A percentile compares a stretch with the other conserved stretches of the same genome.
These are phyloP conservation scores for Hygrophoropsis aurantiaca DNA, from an alignment of 768 basidiomycete genomes.

Conservation along the genomic window DNA sequence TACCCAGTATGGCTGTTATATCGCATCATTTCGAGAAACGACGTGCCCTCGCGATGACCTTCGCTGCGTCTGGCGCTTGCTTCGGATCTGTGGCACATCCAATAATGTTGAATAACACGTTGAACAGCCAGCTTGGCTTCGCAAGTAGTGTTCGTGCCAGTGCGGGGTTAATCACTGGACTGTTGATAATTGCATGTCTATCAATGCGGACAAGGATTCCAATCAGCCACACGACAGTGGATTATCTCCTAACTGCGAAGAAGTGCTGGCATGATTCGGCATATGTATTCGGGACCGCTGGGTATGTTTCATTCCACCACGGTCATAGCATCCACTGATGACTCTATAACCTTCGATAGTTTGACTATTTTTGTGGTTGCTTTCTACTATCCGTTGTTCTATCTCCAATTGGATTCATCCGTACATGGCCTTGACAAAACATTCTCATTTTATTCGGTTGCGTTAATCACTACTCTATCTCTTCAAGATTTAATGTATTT, in stretches of 20 bases:
- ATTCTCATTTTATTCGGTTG: constrained; percentile 62
- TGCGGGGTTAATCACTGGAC: constrained; percentile 37
- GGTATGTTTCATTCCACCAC: constrained; percentile 12
- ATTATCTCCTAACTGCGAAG: constrained; percentile 20
- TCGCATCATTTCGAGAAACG: constrained; percentile 53
- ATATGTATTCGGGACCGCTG: constrained; percentile 27
- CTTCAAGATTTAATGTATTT: neutral
- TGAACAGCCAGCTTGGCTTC: constrained; percentile 46
- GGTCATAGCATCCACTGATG: neutral
- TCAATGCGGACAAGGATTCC: constrained; percentile 40
- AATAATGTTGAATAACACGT: constrained; percentile 56
- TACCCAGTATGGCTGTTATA: constrained; percentile 47
- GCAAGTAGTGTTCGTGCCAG: constrained; percentile 41
- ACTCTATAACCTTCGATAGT: constrained; percentile 7
- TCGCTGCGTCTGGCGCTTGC: constrained; percentile 56
- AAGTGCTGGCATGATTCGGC: constrained; percentile 24
- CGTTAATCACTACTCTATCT: constrained; percentile 9
- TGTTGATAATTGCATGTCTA: constrained; percentile 39
- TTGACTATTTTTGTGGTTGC: constrained; percentile 36
- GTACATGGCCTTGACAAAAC: constrained; percentile 42
- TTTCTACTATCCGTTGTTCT: constrained; percentile 58
- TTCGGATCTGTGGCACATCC: constrained; percentile 62
- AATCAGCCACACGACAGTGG: constrained; percentile 25
- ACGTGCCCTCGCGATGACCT: constrained; percentile 51
- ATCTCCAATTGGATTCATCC: constrained; percentile 55